Conservation (phyloP, 2,329 filamentous ascomycete species). For the Ceratocystis lukuohia region DNA sequence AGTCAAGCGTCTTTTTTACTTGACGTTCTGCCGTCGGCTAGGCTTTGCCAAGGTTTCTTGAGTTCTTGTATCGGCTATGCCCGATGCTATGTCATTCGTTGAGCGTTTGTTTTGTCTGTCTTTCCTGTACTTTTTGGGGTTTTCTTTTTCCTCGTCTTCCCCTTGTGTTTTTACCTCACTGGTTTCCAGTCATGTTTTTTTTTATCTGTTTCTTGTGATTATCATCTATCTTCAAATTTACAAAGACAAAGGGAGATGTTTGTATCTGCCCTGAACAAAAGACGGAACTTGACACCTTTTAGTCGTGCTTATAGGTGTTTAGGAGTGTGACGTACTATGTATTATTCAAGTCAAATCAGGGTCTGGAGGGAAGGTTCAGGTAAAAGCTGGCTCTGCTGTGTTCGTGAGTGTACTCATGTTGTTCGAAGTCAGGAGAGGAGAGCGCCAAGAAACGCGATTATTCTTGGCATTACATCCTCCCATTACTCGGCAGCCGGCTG, state of each 20-base stretch:
- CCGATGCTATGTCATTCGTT: not conserved
- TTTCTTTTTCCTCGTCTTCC: not conserved
- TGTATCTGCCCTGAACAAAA: constrained; percentile 14
- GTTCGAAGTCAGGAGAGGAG: no score
- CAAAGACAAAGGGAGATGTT: constrained; percentile 14
- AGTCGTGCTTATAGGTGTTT: not conserved
- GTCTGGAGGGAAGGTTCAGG: not conserved
- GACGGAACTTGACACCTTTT: not conserved
- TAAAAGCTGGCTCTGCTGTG: not conserved
- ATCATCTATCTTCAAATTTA: constrained; percentile 16
- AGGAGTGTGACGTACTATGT: constrained; percentile 2
- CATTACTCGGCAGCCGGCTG: no score
- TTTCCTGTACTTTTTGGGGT: not conserved
- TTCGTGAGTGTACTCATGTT: no score
- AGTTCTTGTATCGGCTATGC: constrained; percentile 6
- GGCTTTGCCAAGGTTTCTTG: not conserved
- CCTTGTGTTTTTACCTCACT: not conserved
- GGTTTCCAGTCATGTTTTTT: constrained; percentile 2
- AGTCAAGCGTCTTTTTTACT: not conserved
- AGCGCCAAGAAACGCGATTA: no score
- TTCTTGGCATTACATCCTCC: no score
- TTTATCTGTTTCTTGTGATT: constrained; percentile 6
- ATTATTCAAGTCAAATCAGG: not conserved
- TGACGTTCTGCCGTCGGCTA: not conserved
- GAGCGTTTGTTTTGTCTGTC: not conserved